Base-by-base conservation (phyloP, 345 rosid genomes). In the Dovyalis caffra region DNA sequence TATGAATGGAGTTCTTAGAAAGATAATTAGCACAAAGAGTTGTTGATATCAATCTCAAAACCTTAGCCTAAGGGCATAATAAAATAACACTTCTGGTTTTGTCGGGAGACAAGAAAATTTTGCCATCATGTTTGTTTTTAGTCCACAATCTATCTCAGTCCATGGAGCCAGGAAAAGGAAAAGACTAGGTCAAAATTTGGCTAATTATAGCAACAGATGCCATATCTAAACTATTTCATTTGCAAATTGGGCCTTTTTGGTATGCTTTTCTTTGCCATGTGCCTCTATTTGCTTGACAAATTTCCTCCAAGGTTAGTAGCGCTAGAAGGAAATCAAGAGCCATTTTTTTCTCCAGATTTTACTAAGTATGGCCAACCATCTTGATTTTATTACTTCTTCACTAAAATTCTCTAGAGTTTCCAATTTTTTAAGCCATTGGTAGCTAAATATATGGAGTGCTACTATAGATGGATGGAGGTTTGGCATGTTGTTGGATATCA, bases 171-270 rank as follows among this genome's bases (percentile, higher is more conserved):
- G 77, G 69, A 49, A 56, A 26, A 16, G 67, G 47, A 0, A 33
- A 33, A 16, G 78, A 78, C 73, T n/a, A 1, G 4, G 85, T 82
- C 85, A 75, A 78, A 34, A 18, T 47, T 78, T 63, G 64, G 66
- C 73, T 72, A 75, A 67, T 21, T 32, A 31, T 63, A 82, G 77
- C 67, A 34, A 18, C 53, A 47, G 53, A 15, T 47, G 53, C n/a
- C 53, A 0, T 47, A 21, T 47, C 53, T 47, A 15, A 4, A 47
- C 53, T 4, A 21, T 21, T 21, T 5, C n/a, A 47, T 47, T 47
- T 16, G 53, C 53, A 47, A 47, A 47, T 4, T 0, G 53, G 47
- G 57, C 16, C 53, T 47, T 4, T 38, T 47, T 1, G 53, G 16
- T 7, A 16, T 4, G 53, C 53, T 47, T 47, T 16, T 16, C 16